Percentiles rank a stretch among this genome's conserved stretches.
These are phyloP conservation scores for Lecanicillium sp. DNA, from an alignment of 2,329 filamentous ascomycete genomes.

Conservation along the genomic window DNA sequence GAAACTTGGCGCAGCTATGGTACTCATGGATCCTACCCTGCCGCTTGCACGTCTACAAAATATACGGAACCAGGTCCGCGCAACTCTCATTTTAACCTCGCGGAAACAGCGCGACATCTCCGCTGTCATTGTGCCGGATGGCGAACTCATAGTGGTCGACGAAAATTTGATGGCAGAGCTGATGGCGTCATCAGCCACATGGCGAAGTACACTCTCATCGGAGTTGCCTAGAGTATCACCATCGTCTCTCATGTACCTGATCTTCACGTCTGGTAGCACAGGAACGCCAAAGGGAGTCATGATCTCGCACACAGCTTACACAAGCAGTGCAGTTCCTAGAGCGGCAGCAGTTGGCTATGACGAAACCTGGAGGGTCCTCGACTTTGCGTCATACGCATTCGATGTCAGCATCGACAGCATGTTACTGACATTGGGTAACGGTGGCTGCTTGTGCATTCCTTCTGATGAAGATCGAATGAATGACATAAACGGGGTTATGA, in stretches of 20 bases:
- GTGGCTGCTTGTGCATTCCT: conserved; percentile 13
- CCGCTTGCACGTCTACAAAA: conserved; percentile 16
- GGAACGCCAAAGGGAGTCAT: too few species aligned
- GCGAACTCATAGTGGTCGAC: too few species aligned
- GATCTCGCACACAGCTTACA: background rate
- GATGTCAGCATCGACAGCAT: conserved; percentile 11
- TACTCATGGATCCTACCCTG: conserved; percentile 23
- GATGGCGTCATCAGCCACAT: background rate
- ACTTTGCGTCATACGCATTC: conserved; percentile 15
- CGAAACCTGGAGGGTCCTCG: conserved; percentile 1
- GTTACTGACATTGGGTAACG: conserved; percentile 1
- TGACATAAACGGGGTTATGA: conserved; percentile 10
- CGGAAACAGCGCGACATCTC: too few species aligned
- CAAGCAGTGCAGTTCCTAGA: background rate
- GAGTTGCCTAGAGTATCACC: background rate
- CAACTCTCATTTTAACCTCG: too few species aligned
- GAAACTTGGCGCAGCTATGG: conserved; percentile 21
- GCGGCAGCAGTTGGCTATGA: background rate
- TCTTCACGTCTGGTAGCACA: background rate
- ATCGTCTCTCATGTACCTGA: background rate
- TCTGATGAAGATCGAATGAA: conserved; percentile 13
- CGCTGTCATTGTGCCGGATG: too few species aligned
- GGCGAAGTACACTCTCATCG: background rate
- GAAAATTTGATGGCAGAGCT: too few species aligned
- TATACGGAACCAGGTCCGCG: conserved; percentile 17